Percentiles rank a stretch among this genome's conserved stretches.
Conservation (phyloP, 805 yeast species). For the Candida corydali region DNA sequence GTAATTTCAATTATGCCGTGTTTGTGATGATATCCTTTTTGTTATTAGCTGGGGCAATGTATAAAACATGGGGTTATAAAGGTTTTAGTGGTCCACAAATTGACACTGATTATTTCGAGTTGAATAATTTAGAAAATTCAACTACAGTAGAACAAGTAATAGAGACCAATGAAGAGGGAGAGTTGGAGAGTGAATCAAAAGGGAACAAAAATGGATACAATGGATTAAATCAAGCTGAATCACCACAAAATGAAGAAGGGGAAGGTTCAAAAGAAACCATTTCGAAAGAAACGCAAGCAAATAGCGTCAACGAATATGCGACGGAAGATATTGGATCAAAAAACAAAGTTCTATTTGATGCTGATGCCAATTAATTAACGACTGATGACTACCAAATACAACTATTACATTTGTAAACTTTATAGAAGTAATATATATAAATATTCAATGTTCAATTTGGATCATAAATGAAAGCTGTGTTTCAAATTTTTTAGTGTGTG, state of each 20-base stretch:
- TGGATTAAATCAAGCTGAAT: background rate
- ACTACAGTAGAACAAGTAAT: conserved; percentile 12
- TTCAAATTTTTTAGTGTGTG: too few species aligned
- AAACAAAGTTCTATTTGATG: background rate
- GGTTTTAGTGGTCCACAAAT: conserved; percentile 63
- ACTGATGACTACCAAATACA: too few species aligned
- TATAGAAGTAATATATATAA: too few species aligned
- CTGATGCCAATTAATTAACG: too few species aligned
- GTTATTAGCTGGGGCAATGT: conserved; percentile 46
- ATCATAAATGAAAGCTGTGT: too few species aligned
- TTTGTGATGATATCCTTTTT: conserved; percentile 52
- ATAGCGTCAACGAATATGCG: too few species aligned
- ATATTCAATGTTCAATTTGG: too few species aligned
- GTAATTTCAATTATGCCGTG: conserved; percentile 60
- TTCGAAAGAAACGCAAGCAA: too few species aligned
- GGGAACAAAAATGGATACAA: background rate
- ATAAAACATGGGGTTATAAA: conserved; percentile 56
- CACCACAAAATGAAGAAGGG: background rate
- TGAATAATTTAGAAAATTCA: conserved; percentile 22
- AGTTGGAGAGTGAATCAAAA: background rate
- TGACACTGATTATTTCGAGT: conserved; percentile 41
- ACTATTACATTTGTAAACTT: too few species aligned
- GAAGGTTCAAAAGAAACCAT: background rate
- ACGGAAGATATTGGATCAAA: too few species aligned
- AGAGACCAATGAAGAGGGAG: conserved; percentile 9